Evolutionary conservation across 2,329 filamentous ascomycete genomes (phyloP), one percentile per base, ranked within the genome.

Genomic region (Aspergillus oerlinghausenensis): DNA sequence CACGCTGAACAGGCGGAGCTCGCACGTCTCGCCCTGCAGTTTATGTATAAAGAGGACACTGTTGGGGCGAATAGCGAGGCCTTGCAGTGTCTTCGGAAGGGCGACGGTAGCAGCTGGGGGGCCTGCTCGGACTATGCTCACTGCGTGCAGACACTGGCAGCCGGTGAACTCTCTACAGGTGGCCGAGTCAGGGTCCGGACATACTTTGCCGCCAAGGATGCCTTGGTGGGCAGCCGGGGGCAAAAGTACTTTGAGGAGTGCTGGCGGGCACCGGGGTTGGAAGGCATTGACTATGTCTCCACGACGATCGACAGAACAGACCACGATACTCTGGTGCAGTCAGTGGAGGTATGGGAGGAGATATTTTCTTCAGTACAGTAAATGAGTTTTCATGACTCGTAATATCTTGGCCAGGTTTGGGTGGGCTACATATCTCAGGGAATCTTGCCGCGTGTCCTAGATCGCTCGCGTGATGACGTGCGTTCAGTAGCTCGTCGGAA

Each of bases 171-270:
- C 7, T 25, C 29, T 19, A 21, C 4, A 19, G 26, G 54, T 3
- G 51, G 23, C 3, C n/a, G 50, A 65, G 48, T 76, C 25, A 66
- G 50, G 3, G 50, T 79, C 2, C 51, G 63, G 11, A 60, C 67
- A 0, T 75, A 66, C 53, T 78, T 77, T 59, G 72, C 71, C 1
- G 70, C 66, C 17, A 68, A 63, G 3, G 79, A 80, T 65, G 60
- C 70, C 1, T 69, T 81, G 73, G 75, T 77, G 48, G 77, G 75
- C 0, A 69, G 70, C 47, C 66, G 66, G 11, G 79, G 79, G 2
- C 70, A 71, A 63, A 54, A 65, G 43, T 80, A 78, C 65, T 76
- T 79, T 50, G 70, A 78, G 55, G 49, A 69, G 3, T 76, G 76
- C 54, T 81, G 76, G 74, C 59, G 52, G 21, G 60, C 51, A 4